Conservation (phyloP, 805 yeast genomes). For the Candida endomychidarum region DNA sequence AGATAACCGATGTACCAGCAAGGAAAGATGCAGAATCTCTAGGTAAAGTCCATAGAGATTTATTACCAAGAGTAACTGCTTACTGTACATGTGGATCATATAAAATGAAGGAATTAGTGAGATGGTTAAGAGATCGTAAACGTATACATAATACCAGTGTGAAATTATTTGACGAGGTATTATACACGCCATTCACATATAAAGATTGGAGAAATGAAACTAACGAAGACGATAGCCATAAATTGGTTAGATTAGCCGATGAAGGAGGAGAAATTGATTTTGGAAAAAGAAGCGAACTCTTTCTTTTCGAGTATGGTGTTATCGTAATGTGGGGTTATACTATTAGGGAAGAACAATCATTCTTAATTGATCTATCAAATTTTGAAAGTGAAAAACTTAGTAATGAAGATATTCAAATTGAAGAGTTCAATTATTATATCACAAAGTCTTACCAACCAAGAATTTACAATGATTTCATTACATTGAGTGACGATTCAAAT, state of each 20-base stretch:
- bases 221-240: slow-evolving; percentile 21
- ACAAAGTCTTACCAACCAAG: slow-evolving; percentile 95
- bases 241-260: slow-evolving; percentile 72
- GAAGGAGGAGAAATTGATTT: slow-evolving; percentile 95
- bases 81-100: slow-evolving; percentile 95
- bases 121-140: slow-evolving; percentile 82
- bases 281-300: slow-evolving; percentile 76
- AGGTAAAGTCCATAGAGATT: slow-evolving; percentile 80
- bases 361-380: slow-evolving; percentile 79
- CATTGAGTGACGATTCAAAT: slow-evolving; percentile 83
- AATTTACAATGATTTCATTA: slow-evolving; percentile 91
- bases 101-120: slow-evolving; percentile 78
- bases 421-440: slow-evolving; percentile 92
- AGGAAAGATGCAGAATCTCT: slow-evolving; percentile 90
- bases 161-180: slow-evolving; percentile 88
- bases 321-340: slow-evolving; percentile 95
- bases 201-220: slow-evolving; percentile 66
- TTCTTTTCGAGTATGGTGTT: slow-evolving; percentile 96
- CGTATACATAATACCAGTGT: slow-evolving; percentile 77
- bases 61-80: slow-evolving; percentile 92
- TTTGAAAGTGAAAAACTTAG: slow-evolving; percentile 92
- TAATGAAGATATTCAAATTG: slow-evolving; percentile 88
- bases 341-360: slow-evolving; percentile 76
- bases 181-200: slow-evolving; percentile 86
- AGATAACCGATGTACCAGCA: slow-evolving; percentile 85